Percentiles rank a stretch among this genome's conserved stretches.
Evolutionary conservation across 352 stramenopile genomes (phyloP).

Genomic region (Lagenidium sp.): DNA sequence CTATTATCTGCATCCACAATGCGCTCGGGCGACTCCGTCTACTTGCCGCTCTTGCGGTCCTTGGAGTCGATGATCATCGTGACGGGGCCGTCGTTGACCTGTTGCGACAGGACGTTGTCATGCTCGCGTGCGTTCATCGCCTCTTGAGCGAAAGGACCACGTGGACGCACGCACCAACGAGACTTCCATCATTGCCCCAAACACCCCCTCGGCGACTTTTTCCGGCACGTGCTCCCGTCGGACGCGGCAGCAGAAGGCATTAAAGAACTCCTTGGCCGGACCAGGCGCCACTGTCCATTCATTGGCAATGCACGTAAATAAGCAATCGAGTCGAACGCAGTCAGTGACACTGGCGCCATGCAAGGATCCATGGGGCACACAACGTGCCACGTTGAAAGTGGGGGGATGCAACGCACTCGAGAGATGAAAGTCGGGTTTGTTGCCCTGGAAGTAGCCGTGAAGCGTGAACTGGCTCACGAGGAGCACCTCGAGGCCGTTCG

Average conservation of each 20-base stretch:
- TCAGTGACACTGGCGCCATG: too few relatives aligned
- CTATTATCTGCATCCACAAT: background rate
- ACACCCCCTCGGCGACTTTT: slow-evolving; percentile 72
- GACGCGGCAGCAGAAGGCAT: slow-evolving; percentile 63
- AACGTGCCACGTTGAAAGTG: background rate
- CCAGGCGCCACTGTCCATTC: slow-evolving; percentile 39
- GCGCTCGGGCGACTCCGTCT: slow-evolving; percentile 9
- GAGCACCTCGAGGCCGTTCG: slow-evolving; percentile 63
- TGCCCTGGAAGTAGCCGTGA: slow-evolving; percentile 67
- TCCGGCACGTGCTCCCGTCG: slow-evolving; percentile 39
- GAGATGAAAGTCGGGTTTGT: slow-evolving; percentile 84
- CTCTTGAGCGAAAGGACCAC: background rate
- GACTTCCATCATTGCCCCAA: slow-evolving; percentile 83
- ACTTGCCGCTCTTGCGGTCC: slow-evolving; percentile 44
- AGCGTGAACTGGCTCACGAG: slow-evolving; percentile 87
- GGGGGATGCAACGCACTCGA: slow-evolving; percentile 36
- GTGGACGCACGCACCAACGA: slow-evolving; percentile 36
- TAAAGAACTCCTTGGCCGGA: slow-evolving; percentile 65
- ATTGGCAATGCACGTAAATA: background rate
- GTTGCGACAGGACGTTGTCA: background rate
- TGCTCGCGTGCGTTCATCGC: background rate
- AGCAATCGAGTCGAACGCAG: background rate
- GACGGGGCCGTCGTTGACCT: slow-evolving; percentile 79
- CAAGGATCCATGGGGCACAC: too few relatives aligned
- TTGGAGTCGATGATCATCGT: slow-evolving; percentile 84